Evolutionary conservation across 768 basidiomycete genomes (phyloP).

Genomic region (Tricholoma bakamatsutake): DNA sequence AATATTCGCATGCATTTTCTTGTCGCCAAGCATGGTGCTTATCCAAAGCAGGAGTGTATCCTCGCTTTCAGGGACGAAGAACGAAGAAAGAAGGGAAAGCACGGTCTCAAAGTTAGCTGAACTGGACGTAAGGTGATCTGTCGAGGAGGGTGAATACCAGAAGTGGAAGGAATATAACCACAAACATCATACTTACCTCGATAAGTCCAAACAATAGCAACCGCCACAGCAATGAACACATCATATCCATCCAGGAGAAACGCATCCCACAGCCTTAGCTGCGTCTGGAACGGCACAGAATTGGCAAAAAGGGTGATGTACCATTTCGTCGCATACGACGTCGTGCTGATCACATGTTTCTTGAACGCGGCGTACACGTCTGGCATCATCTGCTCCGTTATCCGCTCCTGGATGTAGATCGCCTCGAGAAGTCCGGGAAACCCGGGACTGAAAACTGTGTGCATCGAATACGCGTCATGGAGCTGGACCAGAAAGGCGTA

Average conservation of each 20-base stretch:
- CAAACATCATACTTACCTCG: constrained; percentile 48
- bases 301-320: constrained; percentile 98
- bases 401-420: constrained; percentile 93
- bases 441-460: constrained; percentile 85
- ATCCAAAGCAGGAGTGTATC: constrained; percentile 82
- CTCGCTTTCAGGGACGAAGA: constrained; percentile 92
- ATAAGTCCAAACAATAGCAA: constrained; percentile 90
- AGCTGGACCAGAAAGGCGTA: constrained; percentile 83
- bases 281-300: constrained; percentile 92
- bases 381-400: constrained; percentile 85
- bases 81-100: constrained; percentile 85
- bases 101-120: constrained; percentile 89
- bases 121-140: constrained; percentile 79
- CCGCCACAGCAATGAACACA: constrained; percentile 75
- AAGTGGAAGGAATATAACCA: not conserved
- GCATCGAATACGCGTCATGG: constrained; percentile 85
- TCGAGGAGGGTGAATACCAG: not conserved
- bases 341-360: constrained; percentile 86
- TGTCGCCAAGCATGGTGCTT: constrained; percentile 47
- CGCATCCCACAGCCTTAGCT: constrained; percentile 92
- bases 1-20: constrained; percentile 70
- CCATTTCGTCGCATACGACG: constrained; percentile 98
- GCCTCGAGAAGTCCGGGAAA: constrained; percentile 94
- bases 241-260: constrained; percentile 90
- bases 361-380: constrained; percentile 82